Evolutionary conservation across 139 green algal species (phyloP).

Genomic region (Gonium pectorale): DNA sequence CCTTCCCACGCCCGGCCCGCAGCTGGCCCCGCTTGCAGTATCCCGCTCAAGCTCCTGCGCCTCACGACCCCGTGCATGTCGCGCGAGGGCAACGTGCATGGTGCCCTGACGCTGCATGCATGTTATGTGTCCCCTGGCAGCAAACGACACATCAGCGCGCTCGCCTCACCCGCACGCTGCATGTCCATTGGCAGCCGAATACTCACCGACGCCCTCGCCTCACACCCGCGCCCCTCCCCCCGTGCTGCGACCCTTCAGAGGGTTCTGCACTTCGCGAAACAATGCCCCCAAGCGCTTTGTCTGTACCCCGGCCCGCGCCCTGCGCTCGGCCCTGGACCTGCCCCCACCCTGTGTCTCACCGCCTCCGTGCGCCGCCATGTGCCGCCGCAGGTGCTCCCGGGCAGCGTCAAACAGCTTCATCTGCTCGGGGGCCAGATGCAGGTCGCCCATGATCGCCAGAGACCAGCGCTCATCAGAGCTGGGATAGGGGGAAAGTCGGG

Average conservation of each 20-base stretch:
- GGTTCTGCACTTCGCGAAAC: background rate
- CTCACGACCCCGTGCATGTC: too few species aligned
- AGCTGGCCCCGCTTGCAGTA: background rate
- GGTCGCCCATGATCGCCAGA: slow-evolving; percentile 80
- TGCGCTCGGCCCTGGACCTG: background rate
- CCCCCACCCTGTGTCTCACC: background rate
- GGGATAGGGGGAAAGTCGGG: slow-evolving; percentile 50
- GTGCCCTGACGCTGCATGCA: too few species aligned
- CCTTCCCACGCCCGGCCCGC: too few species aligned
- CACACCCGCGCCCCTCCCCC: too few species aligned
- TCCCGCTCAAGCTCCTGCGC: background rate
- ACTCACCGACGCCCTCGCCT: background rate
- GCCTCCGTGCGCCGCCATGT: background rate
- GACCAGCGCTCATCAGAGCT: slow-evolving; percentile 47
- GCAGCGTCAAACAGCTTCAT: slow-evolving; percentile 74
- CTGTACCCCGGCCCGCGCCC: background rate
- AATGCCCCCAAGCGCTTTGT: background rate
- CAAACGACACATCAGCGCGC: too few species aligned
- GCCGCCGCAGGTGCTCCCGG: slow-evolving; percentile 63
- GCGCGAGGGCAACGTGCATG: too few species aligned
- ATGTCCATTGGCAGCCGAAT: too few species aligned
- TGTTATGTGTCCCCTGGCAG: too few species aligned
- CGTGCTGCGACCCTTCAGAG: background rate
- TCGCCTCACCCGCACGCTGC: too few species aligned
- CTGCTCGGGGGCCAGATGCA: slow-evolving; percentile 82